Base-by-base conservation (phyloP, 2,329 filamentous ascomycete species). In the Penicillium sp. region DNA sequence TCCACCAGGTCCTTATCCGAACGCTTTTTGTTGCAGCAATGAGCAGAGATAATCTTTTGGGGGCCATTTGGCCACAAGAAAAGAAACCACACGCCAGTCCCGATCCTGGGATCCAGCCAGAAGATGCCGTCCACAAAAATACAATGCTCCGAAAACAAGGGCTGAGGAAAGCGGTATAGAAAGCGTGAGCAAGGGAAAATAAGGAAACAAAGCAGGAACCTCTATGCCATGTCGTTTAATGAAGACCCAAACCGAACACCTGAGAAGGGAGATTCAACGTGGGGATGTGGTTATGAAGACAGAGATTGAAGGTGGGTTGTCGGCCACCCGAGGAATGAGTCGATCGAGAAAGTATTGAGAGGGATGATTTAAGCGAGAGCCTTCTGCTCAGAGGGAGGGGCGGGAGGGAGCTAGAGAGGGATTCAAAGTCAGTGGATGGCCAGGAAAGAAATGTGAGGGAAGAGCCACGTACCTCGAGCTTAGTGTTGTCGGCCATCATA, bases 401-500 rank as follows among this genome's bases (percentile, higher is more conserved):
- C 67, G 24, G 74, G 74, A 65, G 73, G 74, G 27, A 75, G 73
- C 73, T 75, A 63, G 14, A 56, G 35, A n/a, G 35, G 18, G 46
- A 41, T 27, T 16, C 14, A 39, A n/a, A 46, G 33, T 56, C 46
- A 50, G 51, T 24, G 13, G 7, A 50, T 50, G 46, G 19, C 16
- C 22, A 35, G 22, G 39, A 35, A 2, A 24, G 18, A 19, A 37
- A 10, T 10, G 41, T 4, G 49, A 13, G 9, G 9, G 4, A 27
- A 10, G 3, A 37, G 31, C 11, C n/a, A 35, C 80, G 68, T 70
- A 89, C 87, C 80, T 96, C 92, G 69, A 96, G 81, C 80, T 89
- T 89, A 64, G 92, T 96, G 76, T 89, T 89, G 64, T 92, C 90
- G 37, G 93, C 91, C 85, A 96, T 90, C 89, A 96, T 92, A 77